Evolutionary conservation across 768 basidiomycete species (phyloP).

Genomic region (Termitomyces sp.): DNA sequence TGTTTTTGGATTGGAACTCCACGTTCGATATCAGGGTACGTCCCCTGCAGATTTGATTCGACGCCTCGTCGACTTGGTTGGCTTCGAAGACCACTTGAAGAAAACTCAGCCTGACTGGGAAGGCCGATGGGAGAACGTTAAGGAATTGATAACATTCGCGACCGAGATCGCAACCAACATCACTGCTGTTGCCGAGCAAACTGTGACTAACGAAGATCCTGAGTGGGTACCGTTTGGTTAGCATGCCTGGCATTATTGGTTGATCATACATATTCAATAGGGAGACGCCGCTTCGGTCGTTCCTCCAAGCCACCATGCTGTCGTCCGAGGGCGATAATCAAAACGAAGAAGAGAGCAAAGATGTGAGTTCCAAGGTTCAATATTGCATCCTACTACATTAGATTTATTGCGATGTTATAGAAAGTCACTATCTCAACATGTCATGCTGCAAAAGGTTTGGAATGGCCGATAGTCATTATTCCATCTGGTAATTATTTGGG

Average conservation of each 20-base stretch:
- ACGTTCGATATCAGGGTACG: conserved; percentile 38
- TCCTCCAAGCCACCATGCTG: conserved; percentile 80
- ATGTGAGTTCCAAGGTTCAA: conserved; percentile 5
- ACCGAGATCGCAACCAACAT: conserved; percentile 44
- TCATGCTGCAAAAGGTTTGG: conserved; percentile 87
- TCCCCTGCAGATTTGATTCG: conserved; percentile 64
- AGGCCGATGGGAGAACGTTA: conserved; percentile 80
- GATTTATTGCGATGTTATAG: background rate
- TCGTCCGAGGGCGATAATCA: conserved; percentile 75
- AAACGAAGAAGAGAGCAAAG: conserved; percentile 39
- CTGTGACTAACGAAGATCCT: background rate
- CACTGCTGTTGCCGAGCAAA: conserved; percentile 14
- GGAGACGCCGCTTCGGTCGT: conserved; percentile 62
- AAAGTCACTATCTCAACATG: conserved; percentile 54
- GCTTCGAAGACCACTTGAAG: conserved; percentile 67
- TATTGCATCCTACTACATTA: background rate
- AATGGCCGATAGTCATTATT: conserved; percentile 89
- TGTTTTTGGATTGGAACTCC: background rate
- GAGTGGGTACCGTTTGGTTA: background rate
- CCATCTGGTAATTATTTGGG: conserved; percentile 49
- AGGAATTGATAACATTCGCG: conserved; percentile 80
- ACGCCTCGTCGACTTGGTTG: conserved; percentile 50
- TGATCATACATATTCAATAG: conserved; percentile 22
- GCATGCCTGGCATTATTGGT: background rate
- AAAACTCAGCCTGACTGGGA: conserved; percentile 74